These are phyloP conservation scores for Fusarium newnesense DNA, from an alignment of 2,329 filamentous ascomycete species.

Conservation along the genomic window DNA sequence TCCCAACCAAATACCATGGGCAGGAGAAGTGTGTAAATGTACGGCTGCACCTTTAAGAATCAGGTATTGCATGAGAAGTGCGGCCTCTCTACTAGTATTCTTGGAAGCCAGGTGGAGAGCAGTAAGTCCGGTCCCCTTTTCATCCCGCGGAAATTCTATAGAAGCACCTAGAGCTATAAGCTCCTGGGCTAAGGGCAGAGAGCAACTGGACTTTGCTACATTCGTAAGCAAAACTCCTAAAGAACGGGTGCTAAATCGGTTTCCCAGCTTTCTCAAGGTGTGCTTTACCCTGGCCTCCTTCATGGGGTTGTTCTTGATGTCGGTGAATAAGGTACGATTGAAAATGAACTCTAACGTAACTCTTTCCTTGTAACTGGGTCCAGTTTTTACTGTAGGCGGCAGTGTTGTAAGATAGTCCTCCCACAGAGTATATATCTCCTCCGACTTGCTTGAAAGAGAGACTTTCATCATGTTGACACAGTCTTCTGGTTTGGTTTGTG, in stretches of 20 bases:
- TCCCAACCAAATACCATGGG: accelerated
- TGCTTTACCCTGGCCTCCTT: background rate
- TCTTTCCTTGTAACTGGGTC: background rate
- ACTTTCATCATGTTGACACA: background rate
- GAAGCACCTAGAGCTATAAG: background rate
- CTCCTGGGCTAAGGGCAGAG: background rate
- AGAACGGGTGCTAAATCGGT: background rate
- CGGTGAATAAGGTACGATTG: background rate
- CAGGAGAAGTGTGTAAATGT: background rate
- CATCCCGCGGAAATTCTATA: background rate
- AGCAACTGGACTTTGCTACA: background rate
- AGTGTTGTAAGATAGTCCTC: background rate
- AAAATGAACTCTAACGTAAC: background rate
- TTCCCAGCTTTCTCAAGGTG: background rate
- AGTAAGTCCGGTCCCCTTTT: background rate
- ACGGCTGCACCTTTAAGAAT: background rate
- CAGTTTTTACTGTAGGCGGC: background rate
- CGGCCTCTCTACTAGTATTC: background rate
- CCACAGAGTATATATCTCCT: background rate
- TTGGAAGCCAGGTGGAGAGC: background rate
- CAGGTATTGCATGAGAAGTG: background rate
- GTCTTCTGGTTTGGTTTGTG: background rate
- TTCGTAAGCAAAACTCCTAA: background rate
- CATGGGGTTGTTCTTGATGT: background rate
- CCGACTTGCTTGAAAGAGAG: background rate